Conservation (phyloP, 208 protist species). For the Acanthamoeba healyi region DNA sequence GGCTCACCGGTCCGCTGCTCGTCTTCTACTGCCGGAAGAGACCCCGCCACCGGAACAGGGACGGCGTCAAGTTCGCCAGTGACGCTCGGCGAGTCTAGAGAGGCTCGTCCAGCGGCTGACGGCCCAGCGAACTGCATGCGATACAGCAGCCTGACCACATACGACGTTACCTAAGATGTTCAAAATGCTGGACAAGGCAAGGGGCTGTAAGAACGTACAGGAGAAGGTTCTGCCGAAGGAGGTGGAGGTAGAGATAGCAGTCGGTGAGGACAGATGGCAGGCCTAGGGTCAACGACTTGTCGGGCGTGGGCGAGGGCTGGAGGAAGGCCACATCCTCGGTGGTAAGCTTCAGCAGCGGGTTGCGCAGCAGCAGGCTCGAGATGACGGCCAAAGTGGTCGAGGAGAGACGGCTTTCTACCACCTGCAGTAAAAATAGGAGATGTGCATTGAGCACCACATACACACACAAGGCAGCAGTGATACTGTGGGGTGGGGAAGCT, state of each 20-base stretch:
- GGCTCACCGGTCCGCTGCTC: background rate
- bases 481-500: background rate
- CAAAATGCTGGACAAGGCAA: background rate
- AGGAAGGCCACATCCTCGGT: conserved; percentile 66
- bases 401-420: conserved; percentile 49
- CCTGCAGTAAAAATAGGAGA: background rate
- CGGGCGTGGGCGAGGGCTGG: conserved; percentile 1
- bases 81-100: background rate
- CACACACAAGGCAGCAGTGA: background rate
- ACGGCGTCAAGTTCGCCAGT: background rate
- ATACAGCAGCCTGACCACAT: conserved; percentile 13
- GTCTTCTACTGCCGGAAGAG: background rate
- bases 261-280: conserved; percentile 49
- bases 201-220: background rate
- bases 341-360: conserved; percentile 72
- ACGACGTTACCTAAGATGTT: background rate
- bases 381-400: conserved; percentile 55
- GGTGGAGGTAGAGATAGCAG: conserved; percentile 66
- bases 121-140: conserved; percentile 62
- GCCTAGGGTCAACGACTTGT: background rate
- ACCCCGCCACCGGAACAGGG: background rate
- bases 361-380: conserved; percentile 67
- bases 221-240: conserved; percentile 69
- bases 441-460: too few species aligned
- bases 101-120: background rate